Conservation (phyloP, 2,329 filamentous ascomycete species). For the Tolypocladium album region DNA sequence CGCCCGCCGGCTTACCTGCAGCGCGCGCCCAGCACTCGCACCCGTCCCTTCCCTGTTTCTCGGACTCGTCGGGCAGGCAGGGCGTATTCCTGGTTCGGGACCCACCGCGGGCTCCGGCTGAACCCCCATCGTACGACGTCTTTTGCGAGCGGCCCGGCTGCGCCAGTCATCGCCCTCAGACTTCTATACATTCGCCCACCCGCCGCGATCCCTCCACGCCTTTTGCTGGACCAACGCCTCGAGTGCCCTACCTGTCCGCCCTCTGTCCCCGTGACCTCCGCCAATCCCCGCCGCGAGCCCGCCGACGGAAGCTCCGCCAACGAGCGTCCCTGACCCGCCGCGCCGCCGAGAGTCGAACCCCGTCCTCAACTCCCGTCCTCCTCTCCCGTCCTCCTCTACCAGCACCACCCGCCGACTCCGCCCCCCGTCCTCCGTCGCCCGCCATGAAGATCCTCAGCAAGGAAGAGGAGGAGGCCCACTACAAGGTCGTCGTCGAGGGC, state of each 20-base stretch:
- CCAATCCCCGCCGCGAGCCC: neutral
- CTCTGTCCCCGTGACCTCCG: neutral
- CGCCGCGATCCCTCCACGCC: neutral
- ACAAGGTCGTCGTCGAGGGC: slow-evolving; percentile 68
- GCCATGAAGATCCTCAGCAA: slow-evolving; percentile 92
- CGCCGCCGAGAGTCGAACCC: too few species aligned
- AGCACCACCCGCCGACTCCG: too few species aligned
- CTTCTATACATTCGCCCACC: neutral
- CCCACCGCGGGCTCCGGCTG: neutral
- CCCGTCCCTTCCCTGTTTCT: neutral
- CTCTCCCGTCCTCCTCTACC: too few species aligned
- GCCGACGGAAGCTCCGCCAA: neutral
- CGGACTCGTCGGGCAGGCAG: neutral
- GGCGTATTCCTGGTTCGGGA: neutral
- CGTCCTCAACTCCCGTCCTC: too few species aligned
- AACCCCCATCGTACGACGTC: neutral
- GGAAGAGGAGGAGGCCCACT: slow-evolving; percentile 84
- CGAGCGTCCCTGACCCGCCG: too few species aligned
- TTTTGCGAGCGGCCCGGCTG: neutral
- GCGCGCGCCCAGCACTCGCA: too few species aligned
- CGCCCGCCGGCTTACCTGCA: too few species aligned
- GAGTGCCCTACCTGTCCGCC: neutral
- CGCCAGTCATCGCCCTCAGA: neutral
- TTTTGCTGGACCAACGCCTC: neutral
- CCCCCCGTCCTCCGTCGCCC: slow-evolving; percentile 3